A percentile compares a stretch with the other conserved stretches of the same genome.
phyloP scores from a whole-genome alignment of 2,329 filamentous ascomycete genomes.

The Aspergillus sp. region DNA sequence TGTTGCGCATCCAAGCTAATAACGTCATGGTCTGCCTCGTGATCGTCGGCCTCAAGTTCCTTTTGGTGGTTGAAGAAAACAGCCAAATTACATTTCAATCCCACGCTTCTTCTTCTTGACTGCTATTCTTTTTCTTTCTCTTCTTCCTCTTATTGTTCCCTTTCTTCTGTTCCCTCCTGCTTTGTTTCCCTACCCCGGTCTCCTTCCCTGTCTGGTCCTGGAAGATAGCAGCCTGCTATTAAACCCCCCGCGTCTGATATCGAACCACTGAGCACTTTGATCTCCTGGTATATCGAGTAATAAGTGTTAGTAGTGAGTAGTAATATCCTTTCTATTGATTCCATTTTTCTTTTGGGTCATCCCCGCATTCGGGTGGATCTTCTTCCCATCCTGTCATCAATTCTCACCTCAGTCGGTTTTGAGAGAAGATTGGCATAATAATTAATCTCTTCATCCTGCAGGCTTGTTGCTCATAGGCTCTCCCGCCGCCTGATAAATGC shows the following conservation, averaged over 20 bases:
- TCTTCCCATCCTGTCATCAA: constrained; percentile 2
- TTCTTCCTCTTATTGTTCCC: background rate
- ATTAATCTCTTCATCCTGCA: background rate
- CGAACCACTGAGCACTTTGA: too few species aligned
- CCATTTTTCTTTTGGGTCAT: background rate
- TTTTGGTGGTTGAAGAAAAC: background rate
- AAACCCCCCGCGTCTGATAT: too few species aligned
- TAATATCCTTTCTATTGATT: background rate
- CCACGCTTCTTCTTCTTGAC: background rate
- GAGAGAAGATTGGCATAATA: background rate
- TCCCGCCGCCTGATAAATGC: background rate
- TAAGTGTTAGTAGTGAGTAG: background rate
- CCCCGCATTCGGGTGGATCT: constrained; percentile 3
- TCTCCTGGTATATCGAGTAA: too few species aligned
- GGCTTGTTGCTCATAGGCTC: too few species aligned
- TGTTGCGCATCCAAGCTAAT: background rate
- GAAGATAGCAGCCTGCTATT: background rate
- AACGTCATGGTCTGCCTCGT: constrained; percentile 17
- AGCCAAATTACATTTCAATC: too few species aligned
- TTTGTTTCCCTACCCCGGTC: too few species aligned
- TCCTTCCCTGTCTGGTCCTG: background rate
- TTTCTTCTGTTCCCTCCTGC: background rate
- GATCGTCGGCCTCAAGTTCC: constrained; percentile 10
- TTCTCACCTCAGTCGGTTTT: constrained; percentile 5
- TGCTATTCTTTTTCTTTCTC: background rate